phyloP scores from a whole-genome alignment of 202 grass and related monocot genomes.

The Carex arenaria region DNA sequence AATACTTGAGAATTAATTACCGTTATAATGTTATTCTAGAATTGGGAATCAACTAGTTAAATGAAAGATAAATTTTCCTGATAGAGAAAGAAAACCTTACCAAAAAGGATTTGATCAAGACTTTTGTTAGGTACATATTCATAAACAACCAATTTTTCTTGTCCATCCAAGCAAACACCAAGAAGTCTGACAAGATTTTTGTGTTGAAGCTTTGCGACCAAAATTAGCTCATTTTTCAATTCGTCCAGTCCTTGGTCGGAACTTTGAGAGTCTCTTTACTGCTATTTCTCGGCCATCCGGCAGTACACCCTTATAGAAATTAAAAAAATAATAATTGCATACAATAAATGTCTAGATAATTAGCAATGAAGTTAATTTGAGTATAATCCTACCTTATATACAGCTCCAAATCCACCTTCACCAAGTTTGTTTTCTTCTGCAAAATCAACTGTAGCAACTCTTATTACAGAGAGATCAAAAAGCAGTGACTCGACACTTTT shows the following conservation, averaged over 20 bases:
- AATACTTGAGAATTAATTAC: neutral
- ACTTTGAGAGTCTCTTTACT: slow-evolving; percentile 43
- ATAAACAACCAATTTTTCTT: slow-evolving; percentile 54
- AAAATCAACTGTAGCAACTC: slow-evolving; percentile 52
- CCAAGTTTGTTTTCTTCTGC: slow-evolving; percentile 75
- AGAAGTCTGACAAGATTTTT: slow-evolving; percentile 62
- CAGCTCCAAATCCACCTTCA: slow-evolving; percentile 79
- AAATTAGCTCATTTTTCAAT: slow-evolving; percentile 51
- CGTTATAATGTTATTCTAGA: neutral
- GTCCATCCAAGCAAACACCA: slow-evolving; percentile 45
- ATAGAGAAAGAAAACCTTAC: neutral
- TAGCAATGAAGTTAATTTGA: neutral
- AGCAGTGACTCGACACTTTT: slow-evolving; percentile 53
- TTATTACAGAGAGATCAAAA: slow-evolving; percentile 44
- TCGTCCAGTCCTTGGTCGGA: slow-evolving; percentile 49
- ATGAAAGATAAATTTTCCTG: neutral
- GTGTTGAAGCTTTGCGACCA: slow-evolving; percentile 64
- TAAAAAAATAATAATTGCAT: neutral
- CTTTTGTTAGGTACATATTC: slow-evolving; percentile 63
- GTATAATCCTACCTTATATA: slow-evolving; percentile 59
- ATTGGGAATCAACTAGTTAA: neutral
- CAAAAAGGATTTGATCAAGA: slow-evolving; percentile 51
- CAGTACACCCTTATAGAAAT: slow-evolving; percentile 29
- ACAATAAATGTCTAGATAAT: neutral
- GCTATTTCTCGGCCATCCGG: slow-evolving; percentile 47